phyloP scores from a whole-genome alignment of 306 rosid genomes.

The Macrotyloma uniflorum region DNA sequence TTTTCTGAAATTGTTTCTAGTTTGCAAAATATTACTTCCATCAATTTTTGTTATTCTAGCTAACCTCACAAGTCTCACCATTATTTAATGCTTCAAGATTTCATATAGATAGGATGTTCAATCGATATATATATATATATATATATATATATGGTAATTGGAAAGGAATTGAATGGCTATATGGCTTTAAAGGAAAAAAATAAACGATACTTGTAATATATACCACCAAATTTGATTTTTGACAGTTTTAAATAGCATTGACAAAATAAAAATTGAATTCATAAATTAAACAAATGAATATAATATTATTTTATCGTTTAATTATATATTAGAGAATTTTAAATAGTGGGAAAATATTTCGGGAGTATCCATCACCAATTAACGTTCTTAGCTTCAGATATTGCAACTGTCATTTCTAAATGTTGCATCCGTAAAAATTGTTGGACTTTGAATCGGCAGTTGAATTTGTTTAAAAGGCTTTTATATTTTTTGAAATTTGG shows the following conservation, averaged over 20 bases:
- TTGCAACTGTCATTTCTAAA: neutral
- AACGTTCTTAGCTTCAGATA: neutral
- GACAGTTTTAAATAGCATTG: neutral
- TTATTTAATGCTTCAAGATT: neutral
- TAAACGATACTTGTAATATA: neutral
- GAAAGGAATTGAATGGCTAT: neutral
- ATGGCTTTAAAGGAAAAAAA: neutral
- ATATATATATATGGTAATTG: too few species aligned
- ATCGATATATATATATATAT: too few species aligned
- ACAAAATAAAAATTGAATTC: neutral
- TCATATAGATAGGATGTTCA: neutral
- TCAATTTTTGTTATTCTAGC: neutral
- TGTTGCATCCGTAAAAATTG: neutral
- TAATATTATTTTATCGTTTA: neutral
- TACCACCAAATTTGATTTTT: neutral
- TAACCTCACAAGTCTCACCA: neutral
- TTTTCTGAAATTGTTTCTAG: too few species aligned
- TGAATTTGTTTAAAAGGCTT: constrained; percentile 12
- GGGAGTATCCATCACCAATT: neutral
- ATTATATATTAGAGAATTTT: neutral
- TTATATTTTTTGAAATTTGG: constrained; percentile 33
- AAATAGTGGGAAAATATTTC: neutral
- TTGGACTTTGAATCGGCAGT: constrained; percentile 11
- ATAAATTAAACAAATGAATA: neutral
- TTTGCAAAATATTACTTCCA: neutral